Base-by-base conservation (phyloP, 345 rosid genomes). In the Citrus reticulata region DNA sequence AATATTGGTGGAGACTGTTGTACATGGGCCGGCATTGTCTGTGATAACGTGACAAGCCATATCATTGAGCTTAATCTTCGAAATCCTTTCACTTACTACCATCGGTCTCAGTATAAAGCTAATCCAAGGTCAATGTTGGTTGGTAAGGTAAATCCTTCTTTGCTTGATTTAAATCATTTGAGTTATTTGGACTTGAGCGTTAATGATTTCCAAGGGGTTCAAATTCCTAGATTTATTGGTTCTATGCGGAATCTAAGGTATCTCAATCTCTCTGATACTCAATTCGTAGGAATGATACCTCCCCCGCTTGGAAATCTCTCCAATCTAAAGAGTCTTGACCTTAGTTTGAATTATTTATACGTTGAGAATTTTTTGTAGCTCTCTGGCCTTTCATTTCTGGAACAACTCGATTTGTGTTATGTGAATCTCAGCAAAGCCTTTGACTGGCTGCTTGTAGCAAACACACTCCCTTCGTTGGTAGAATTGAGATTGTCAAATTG, bases 141-240 rank as follows among this genome's bases (percentile, higher is more conserved):
- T 37, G 37, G 37, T 37, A 40, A 40, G 11, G 9, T 40, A 40
- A 40, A 40, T 40, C 11, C 46, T 8, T 2, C 46, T 40, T 40
- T 40, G 11, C 46, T 9, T 40, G 11, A 40, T 40, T 40, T 40
- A 40, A 40, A 40, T 2, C 46, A 8, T 40, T 40, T 40, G 46
- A 62, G 32, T 40, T 82, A 80, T 63, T 40, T 80, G 59, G 82
- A 82, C 74, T 59, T 85, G 1, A 75, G 85, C 60, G 24, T 60
- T 27, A 79, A 77, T 68, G 9, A 55, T 46, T 80, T 83, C n/a
- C 68, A 51, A 62, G 55, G 51, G 7, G 9, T 67, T 77, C 42
- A 27, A 22, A 14, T 80, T 63, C 82, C 76, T 27, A 24, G 14
- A n/a, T 85, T 77, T 70, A 14, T 65, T 40, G 76, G 51, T 7